Evolutionary conservation across 805 yeast species (phyloP), one percentile per base, ranked within the genome.

Genomic region (baker's yeast (Saccharomyces cerevisiae)): DNA sequence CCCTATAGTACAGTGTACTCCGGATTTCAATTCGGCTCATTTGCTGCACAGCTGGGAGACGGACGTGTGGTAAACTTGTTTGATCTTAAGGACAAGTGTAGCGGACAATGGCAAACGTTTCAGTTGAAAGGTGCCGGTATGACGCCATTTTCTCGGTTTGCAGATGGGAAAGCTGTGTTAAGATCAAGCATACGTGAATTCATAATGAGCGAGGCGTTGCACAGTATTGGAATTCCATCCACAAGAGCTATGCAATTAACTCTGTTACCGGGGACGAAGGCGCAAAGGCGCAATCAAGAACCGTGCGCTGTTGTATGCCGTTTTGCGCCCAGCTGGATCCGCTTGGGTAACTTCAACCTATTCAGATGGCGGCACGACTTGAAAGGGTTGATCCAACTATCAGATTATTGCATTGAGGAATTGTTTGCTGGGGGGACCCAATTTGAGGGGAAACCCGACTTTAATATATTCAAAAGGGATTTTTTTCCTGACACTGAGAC

Each of bases 21-120:
- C 1, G 99, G 99, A 0, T 89, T 85, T 77, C 99, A 92, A 66
- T 92, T 94, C 74, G 98, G 99, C 2, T 82, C 81, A 59, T 92
- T 92, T 81, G 97, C 97, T 0, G 98, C 98, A 1, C 99, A 94
- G 69, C 73, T 92, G 57, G 99, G 99, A 6, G 99, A 92, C 68
- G 99, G 99, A 0, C 74, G 99, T 56, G 97, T 89, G 1, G 79
- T 84, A 6, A 89, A 87, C 63, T 71, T 92, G 48, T 91, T 92
- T 71, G 92, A 87, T 59, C 70, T 85, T 0, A 75, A 77, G 5
- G 82, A 80, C 59, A 92, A 85, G 58, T 22, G 24, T 17, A 46
- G 53, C 9, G 58, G 61, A 4, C 53, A 48, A 1, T 49, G 29
- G 47, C 68, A 69, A 46, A 61, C 67, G 1, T 60, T 92, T 1